phyloP scores from a whole-genome alignment of 495 filamentous ascomycete species.

The Lasiosphaeria ovina region DNA sequence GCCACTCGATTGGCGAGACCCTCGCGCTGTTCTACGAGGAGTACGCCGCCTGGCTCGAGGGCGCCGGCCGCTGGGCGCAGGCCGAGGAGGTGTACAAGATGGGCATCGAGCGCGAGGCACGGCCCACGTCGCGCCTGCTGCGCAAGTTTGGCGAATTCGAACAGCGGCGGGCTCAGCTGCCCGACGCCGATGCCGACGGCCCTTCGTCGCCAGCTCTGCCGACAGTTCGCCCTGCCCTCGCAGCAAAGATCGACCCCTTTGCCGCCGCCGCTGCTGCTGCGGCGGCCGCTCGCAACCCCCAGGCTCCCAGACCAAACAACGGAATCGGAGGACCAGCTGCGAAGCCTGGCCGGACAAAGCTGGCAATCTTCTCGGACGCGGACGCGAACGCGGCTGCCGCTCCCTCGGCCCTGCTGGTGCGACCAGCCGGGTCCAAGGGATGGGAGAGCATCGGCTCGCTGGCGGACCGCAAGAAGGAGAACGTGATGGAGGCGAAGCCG shows the following conservation, averaged over 20 bases:
- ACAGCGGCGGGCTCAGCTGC: conserved; percentile 63
- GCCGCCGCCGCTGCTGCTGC: conserved; percentile 40
- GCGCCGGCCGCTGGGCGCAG: conserved; percentile 80
- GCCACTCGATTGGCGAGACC: conserved; percentile 81
- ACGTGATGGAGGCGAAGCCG: conserved; percentile 78
- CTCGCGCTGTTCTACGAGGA: conserved; percentile 97
- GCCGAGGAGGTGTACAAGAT: conserved; percentile 90
- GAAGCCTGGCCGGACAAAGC: conserved; percentile 71
- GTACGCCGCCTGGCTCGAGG: conserved; percentile 89
- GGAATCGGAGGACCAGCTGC: conserved; percentile 45
- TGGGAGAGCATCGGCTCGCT: conserved; percentile 92
- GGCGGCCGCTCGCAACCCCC: conserved; percentile 57
- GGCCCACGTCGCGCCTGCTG: conserved; percentile 73
- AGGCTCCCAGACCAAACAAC: conserved; percentile 56
- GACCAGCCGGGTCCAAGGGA: conserved; percentile 58
- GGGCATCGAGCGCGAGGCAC: conserved; percentile 83
- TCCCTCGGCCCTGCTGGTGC: conserved; percentile 46
- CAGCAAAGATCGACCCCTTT: conserved; percentile 82
- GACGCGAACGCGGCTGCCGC: conserved; percentile 54
- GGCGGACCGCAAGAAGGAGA: conserved; percentile 90
- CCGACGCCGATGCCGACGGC: conserved; percentile 53
- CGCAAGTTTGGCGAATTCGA: conserved; percentile 92
- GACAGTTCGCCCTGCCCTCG: conserved; percentile 77
- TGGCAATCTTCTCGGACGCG: conserved; percentile 86
- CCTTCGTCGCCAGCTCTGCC: conserved; percentile 86